Base-by-base conservation (phyloP, 352 stramenopile genomes). In the Globisporangium polare region DNA sequence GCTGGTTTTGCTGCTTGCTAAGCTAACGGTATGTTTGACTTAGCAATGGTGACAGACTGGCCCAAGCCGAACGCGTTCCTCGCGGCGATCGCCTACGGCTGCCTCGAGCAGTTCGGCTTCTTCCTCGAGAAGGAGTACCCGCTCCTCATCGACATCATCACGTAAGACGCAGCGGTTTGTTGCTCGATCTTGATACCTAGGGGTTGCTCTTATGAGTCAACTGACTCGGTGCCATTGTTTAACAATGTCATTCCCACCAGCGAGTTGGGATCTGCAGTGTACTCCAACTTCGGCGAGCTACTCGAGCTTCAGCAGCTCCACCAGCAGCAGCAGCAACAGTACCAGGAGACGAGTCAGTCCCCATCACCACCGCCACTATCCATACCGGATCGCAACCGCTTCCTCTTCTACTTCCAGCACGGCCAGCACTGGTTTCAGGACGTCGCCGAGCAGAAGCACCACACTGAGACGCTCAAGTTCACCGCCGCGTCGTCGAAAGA, bases 61-160 rank as follows among this genome's bases (percentile, higher is more conserved):
- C 63, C 76, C 9, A 70, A 70, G 9, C 80, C 78, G 0, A 87
- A 88, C 52, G 62, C 68, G 0, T 88, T 90, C 61, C 37, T 86
- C 20, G 74, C 78, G 10, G 68, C 78, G 4, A 68, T 88, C 37
- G 68, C 77, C 2, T 80, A 86, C 42, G 74, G 66, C 0, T 77
- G 71, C 15, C 67, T 90, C 8, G 67, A 81, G 47, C 76, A 87
- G 65, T 74, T 87, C 43, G 67, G 69, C 0, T 26, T 59, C 17
- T 72, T 69, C 26, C 58, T 88, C 13, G 69, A 77, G 29, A 69
- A 73, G 9, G 69, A 88, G 20, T 75, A 85, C 45, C 78, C 73
- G 10, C 85, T 89, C 51, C 64, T 88, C n/a, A 24, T 24, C 17
- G 65, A 73, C 9, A 45, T 80, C 17, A 72, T 86, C 53, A 56